These are phyloP conservation scores for Stachybotrys echinatus DNA, from an alignment of 2,329 filamentous ascomycete genomes.

Conservation along the genomic window DNA sequence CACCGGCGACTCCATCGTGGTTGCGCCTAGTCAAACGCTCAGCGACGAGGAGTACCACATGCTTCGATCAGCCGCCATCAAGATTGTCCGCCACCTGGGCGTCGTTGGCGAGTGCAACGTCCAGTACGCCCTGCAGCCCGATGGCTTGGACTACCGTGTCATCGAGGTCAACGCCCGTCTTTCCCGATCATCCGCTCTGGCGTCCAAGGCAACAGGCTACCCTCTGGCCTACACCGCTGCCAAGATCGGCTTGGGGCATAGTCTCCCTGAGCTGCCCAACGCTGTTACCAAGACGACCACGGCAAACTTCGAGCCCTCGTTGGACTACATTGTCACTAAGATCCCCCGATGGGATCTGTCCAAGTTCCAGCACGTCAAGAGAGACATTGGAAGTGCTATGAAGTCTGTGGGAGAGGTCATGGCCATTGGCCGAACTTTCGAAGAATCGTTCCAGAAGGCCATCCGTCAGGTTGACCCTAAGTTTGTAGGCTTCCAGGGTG, in stretches of 20 bases:
- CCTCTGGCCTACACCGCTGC: constrained; percentile 95
- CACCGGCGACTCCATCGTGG: constrained; percentile 97
- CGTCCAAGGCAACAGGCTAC: constrained; percentile 97
- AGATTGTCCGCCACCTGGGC: constrained; percentile 94
- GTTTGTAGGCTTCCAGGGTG: constrained; percentile 90
- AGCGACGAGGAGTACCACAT: constrained; percentile 99
- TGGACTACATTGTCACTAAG: constrained; percentile 98
- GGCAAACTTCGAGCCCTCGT: constrained; percentile 94
- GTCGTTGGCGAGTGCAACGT: constrained; percentile 99
- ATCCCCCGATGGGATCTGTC: constrained; percentile 97
- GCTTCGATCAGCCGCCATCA: constrained; percentile 95
- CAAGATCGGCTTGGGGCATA: constrained; percentile 96
- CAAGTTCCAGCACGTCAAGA: constrained; percentile 99
- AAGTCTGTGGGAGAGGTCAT: constrained; percentile 99
- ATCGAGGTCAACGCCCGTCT: constrained; percentile 99
- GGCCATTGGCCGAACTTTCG: constrained; percentile 97
- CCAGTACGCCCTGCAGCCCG: constrained; percentile 93
- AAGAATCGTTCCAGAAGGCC: constrained; percentile 98
- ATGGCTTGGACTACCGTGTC: constrained; percentile 95
- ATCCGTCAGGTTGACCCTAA: constrained; percentile 93
- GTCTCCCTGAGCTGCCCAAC: constrained; percentile 90
- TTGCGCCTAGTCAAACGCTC: constrained; percentile 92
- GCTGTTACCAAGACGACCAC: constrained; percentile 98
- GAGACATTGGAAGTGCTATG: constrained; percentile 96
- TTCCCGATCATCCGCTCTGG: constrained; percentile 91